These are phyloP conservation scores for Pseudohalonectria lignicola DNA, from an alignment of 2,329 filamentous ascomycete species.

Conservation along the genomic window DNA sequence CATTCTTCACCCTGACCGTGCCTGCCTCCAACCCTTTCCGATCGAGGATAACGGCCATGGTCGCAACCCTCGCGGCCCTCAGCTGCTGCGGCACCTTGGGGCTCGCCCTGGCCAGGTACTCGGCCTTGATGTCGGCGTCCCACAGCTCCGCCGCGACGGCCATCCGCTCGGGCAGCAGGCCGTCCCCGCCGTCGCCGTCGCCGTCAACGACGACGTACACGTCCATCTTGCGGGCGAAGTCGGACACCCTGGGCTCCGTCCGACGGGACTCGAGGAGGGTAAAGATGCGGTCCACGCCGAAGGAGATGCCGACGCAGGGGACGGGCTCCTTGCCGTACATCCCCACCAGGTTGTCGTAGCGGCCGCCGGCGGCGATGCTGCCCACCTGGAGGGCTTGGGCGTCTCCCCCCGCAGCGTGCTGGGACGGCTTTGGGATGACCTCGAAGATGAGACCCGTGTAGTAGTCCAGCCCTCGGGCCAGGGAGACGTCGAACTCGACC, in stretches of 20 bases:
- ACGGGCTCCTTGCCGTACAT: slow-evolving; percentile 79
- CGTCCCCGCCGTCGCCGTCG: too few relatives aligned
- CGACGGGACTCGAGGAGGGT: slow-evolving; percentile 73
- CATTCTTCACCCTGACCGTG: slow-evolving; percentile 78
- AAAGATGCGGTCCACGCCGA: slow-evolving; percentile 92
- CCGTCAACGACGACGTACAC: slow-evolving; percentile 94
- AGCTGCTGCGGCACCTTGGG: slow-evolving; percentile 84
- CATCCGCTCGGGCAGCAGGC: slow-evolving; percentile 76
- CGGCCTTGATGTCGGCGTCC: slow-evolving; percentile 82
- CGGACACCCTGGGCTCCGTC: slow-evolving; percentile 22
- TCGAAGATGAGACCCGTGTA: slow-evolving; percentile 80
- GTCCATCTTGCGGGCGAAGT: slow-evolving; percentile 61
- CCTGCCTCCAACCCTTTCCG: slow-evolving; percentile 79
- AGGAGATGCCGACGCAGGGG: slow-evolving; percentile 81
- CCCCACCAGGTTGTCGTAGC: slow-evolving; percentile 86
- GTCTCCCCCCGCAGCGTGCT: slow-evolving; percentile 57
- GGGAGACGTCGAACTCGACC: slow-evolving; percentile 79
- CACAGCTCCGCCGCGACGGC: slow-evolving; percentile 65
- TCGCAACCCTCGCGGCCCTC: slow-evolving; percentile 76
- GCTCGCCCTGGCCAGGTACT: slow-evolving; percentile 84
- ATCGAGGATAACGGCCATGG: slow-evolving; percentile 80
- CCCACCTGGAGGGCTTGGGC: slow-evolving; percentile 78
- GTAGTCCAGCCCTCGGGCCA: slow-evolving; percentile 57
- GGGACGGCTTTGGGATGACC: slow-evolving; percentile 41
- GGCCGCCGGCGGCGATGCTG: slow-evolving; percentile 78